These are phyloP conservation scores for Pascua sp. DNA, from an alignment of 1,284 basidiomycete species.

Conservation along the genomic window DNA sequence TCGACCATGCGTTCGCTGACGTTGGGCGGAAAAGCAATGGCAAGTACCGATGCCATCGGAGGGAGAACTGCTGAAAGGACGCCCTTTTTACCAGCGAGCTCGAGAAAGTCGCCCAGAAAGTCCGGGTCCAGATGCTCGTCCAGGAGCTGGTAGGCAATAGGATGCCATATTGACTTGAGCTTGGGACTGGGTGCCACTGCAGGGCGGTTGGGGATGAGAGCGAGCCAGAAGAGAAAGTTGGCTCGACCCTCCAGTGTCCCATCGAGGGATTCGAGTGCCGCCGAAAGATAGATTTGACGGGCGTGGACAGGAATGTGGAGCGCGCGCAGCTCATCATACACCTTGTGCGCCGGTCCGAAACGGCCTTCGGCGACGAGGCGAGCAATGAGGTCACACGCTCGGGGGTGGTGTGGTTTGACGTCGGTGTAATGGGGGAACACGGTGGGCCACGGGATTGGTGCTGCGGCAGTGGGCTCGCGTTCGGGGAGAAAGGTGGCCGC, in stretches of 20 bases:
- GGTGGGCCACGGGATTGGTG: constrained; percentile 40
- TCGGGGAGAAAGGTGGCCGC: constrained; percentile 26
- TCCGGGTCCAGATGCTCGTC: constrained; percentile 17
- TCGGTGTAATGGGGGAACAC: constrained; percentile 22
- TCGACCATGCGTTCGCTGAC: constrained; percentile 15
- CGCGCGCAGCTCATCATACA: constrained; percentile 30
- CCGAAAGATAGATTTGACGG: constrained; percentile 30
- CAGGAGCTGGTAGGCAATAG: constrained; percentile 22
- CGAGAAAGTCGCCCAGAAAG: constrained; percentile 26
- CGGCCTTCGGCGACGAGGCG: constrained; percentile 23
- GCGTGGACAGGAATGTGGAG: constrained; percentile 25
- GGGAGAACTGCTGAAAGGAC: constrained; percentile 29
- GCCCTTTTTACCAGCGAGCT: constrained; percentile 29
- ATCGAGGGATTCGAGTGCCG: constrained; percentile 17
- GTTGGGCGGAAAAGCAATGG: constrained; percentile 17
- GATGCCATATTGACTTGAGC: constrained; percentile 28
- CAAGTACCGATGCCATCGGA: constrained; percentile 23
- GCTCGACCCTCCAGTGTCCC: constrained; percentile 10
- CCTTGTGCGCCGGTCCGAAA: constrained; percentile 21
- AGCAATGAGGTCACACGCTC: constrained; percentile 32
- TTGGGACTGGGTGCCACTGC: constrained; percentile 24
- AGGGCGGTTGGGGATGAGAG: constrained; percentile 36
- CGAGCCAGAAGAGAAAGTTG: constrained; percentile 35
- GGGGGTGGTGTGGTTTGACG: background rate
- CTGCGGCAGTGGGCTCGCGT: background rate